These are phyloP conservation scores for Suillus cothurnatus DNA, from an alignment of 768 basidiomycete genomes.

Conservation along the genomic window DNA sequence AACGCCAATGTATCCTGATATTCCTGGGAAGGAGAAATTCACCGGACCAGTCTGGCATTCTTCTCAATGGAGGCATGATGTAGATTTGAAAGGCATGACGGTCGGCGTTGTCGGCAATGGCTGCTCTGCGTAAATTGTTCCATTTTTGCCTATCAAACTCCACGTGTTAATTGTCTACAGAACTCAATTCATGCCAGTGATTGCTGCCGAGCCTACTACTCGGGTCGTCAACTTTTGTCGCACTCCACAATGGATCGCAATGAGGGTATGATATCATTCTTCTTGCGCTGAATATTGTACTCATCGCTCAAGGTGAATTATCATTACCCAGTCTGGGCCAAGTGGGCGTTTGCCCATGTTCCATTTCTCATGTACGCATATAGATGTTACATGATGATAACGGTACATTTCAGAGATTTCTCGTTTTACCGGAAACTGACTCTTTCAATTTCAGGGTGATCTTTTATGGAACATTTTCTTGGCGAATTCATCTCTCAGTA, in stretches of 20 bases:
- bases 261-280: conserved; percentile 41
- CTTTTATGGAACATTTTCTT: conserved; percentile 40
- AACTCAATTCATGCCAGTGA: conserved; percentile 60
- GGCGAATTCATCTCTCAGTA: conserved; percentile 36
- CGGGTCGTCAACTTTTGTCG: conserved; percentile 60
- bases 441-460: conserved; percentile 10
- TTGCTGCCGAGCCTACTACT: conserved; percentile 50
- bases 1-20: conserved; percentile 45
- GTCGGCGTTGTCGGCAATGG: conserved; percentile 68
- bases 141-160: conserved; percentile 13
- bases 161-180: conserved; percentile 33
- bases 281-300: not conserved
- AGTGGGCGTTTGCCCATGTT: conserved; percentile 54
- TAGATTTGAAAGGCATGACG: conserved; percentile 51
- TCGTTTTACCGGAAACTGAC: not conserved
- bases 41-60: conserved; percentile 57
- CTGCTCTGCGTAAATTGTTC: conserved; percentile 51
- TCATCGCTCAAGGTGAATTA: conserved; percentile 37
- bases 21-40: conserved; percentile 48
- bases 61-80: conserved; percentile 55
- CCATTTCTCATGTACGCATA: conserved; percentile 51
- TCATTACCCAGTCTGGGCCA: conserved; percentile 43
- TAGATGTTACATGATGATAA: conserved; percentile 48
- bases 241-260: conserved; percentile 58
- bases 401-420: conserved; percentile 32